Evolutionary conservation across 148 eudicot species (phyloP), one percentile per base, ranked within the genome.

Genomic region (Rhododendron vialii): DNA sequence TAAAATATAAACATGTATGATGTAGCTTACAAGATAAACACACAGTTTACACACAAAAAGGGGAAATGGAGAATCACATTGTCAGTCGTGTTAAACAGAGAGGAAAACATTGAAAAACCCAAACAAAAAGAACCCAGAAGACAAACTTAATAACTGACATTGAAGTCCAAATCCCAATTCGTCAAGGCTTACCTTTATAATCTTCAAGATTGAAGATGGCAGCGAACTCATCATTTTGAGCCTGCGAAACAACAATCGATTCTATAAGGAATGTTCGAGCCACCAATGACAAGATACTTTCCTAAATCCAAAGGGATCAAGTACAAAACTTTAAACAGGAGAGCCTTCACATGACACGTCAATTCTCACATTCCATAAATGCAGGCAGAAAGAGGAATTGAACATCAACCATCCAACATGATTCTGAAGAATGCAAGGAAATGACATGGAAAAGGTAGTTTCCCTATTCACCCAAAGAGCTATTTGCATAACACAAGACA

Each of bases 151-250:
- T 9, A 24, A 35, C 50, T 24, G 28, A 4, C 4, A 7, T 22
- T 35, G 8, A 84, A 73, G 28, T 50, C 53, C 67, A 83, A 50
- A 47, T 28, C 45, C 22, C 61, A 71, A 13, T 28, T 71, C 5
- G 65, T 30, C 10, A 76, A 83, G 53, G 87, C 89, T 78, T 69
- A 97, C 98, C 98, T 92, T 92, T 97, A 89, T 93, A 95, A 86
- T 97, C 98, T 86, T 97, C 99, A 75, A 97, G 95, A 89, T 93
- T 97, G 79, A 95, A 97, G 51, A 93, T 45, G 83, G 95, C 92
- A 88, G 98, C 91, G 81, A 97, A 97, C 48, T 93, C 94, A 71
- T 90, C 91, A 89, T 93, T 97, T 90, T 97, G 99, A 78, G 94
- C 98, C 99, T 97, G 98, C 38, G 85, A 87, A 59, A 85, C 41